Evolutionary conservation across 257 asterid genomes (phyloP), one percentile per base, ranked within the genome.

Genomic region (Verbascum thapsus): DNA sequence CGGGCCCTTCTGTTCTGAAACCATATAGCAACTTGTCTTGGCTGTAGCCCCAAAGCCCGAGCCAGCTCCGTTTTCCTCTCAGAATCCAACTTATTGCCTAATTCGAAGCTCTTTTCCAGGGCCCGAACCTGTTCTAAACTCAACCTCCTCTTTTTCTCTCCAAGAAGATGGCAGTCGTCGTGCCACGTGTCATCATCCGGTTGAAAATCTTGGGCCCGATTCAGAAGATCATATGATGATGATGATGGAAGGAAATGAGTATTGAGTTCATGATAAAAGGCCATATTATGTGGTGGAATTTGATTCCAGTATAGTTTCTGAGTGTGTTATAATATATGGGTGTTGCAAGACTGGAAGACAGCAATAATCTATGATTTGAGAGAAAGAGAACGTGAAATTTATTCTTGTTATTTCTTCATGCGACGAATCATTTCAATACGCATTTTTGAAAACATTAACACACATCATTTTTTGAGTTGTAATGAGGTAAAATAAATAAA

Each of bases 1-100:
- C 92, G 69, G 13, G 92, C 92, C 71, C 92, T 71, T 26, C 92
- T 75, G 56, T 85, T 85, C 74, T 85, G 92, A 22, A 85, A 85
- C 92, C 92, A 85, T 40, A 85, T 81, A 2, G 88, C 84, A 50
- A 85, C 66, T 56, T 85, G 91, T 30, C 91, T 73, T 0, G 91
- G 88, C 43, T 85, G 82, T 49, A 85, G 50, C 22, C 92, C 92
- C 39, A 85, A 70, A 19, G 81, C 88, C 69, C 83, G 78, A 30
- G 92, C 85, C 47, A 85, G 60, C 76, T 76, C 83, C 81, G 82
- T 66, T 82, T 85, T 85, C 59, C 92, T 77, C 52, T 82, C 92
- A 11, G 92, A 86, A 70, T 78, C 92, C 47, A 85, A 76, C 70
- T 80, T 85, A 39, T 82, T 82, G 12, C 85, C 88, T 45, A 74